These are phyloP conservation scores for Drosera spatulata DNA, from an alignment of 179 eudicot genomes.

Conservation along the genomic window DNA sequence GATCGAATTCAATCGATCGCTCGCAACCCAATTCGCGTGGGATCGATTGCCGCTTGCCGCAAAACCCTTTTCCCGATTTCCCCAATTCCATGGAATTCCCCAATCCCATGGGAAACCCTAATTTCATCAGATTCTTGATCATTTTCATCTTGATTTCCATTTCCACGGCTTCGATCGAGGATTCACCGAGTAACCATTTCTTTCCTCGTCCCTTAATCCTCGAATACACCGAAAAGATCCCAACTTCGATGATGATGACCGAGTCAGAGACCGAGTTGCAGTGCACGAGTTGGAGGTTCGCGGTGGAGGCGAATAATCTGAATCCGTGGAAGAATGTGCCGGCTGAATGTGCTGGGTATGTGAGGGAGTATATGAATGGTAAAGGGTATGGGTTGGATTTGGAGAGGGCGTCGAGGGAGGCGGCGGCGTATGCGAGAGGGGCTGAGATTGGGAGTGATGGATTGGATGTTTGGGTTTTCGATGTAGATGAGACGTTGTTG, in stretches of 20 bases:
- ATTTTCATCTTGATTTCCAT: constrained; percentile 10
- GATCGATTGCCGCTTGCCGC: no score
- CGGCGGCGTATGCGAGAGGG: constrained; percentile 39
- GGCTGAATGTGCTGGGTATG: constrained; percentile 59
- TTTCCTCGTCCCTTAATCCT: constrained; percentile 57
- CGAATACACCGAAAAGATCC: constrained; percentile 28
- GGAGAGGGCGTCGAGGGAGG: constrained; percentile 54
- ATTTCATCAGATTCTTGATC: constrained; percentile 4
- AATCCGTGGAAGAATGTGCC: constrained; percentile 83
- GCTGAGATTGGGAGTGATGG: constrained; percentile 43
- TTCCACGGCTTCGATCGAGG: constrained; percentile 12
- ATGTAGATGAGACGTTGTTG: constrained; percentile 81
- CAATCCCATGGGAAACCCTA: no score
- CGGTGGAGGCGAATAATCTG: constrained; percentile 69
- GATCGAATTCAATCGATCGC: no score
- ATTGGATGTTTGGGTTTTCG: constrained; percentile 79
- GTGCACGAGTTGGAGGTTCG: constrained; percentile 89
- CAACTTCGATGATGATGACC: constrained; percentile 9
- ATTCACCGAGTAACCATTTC: constrained; percentile 11
- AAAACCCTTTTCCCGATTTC: no score
- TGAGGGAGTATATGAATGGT: constrained; percentile 50
- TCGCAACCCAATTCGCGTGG: no score
- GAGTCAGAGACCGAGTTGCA: constrained; percentile 16
- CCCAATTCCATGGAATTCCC: no score
- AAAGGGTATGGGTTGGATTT: constrained; percentile 48